Percentiles rank a stretch among this genome's conserved stretches.
Conservation (phyloP, 1,284 basidiomycete species). For the Heimioporus punctisporus region DNA sequence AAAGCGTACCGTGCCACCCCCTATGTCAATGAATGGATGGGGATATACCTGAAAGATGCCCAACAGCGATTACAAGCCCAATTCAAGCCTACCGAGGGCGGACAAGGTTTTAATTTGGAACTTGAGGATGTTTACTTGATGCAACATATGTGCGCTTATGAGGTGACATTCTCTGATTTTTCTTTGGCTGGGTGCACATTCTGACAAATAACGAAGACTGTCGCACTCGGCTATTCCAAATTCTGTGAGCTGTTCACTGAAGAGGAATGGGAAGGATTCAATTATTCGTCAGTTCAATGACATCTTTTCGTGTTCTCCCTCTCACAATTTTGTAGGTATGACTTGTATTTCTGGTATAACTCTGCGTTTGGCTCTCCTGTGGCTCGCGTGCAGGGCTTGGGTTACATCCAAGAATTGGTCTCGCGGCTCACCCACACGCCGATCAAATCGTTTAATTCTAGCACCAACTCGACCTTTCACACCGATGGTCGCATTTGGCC, state of each 20-base stretch:
- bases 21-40: slow-evolving; percentile 67
- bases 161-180: slow-evolving; percentile 46
- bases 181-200: too few relatives aligned
- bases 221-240: slow-evolving; percentile 86
- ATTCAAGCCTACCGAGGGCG: slow-evolving; percentile 33
- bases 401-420: slow-evolving; percentile 84
- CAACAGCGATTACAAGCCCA: slow-evolving; percentile 60
- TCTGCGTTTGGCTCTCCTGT: slow-evolving; percentile 84
- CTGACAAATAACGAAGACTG: slow-evolving; percentile 55
- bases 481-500: slow-evolving; percentile 77
- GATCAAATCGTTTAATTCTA: slow-evolving; percentile 69
- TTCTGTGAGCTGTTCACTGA: slow-evolving; percentile 92
- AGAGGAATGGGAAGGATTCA: slow-evolving; percentile 90
- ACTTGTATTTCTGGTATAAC: slow-evolving; percentile 57
- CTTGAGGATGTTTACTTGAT: slow-evolving; percentile 74
- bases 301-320: background rate
- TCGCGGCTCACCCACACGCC: slow-evolving; percentile 79
- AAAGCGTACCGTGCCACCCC: slow-evolving; percentile 59
- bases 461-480: slow-evolving; percentile 80
- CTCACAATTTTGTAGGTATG: background rate
- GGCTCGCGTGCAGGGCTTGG: slow-evolving; percentile 77
- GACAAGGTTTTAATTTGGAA: slow-evolving; percentile 69
- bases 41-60: slow-evolving; percentile 72
- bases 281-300: slow-evolving; percentile 75
- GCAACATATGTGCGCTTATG: slow-evolving; percentile 85